phyloP scores from a whole-genome alignment of 1,284 basidiomycete genomes.

The Meira miltonrushii region DNA sequence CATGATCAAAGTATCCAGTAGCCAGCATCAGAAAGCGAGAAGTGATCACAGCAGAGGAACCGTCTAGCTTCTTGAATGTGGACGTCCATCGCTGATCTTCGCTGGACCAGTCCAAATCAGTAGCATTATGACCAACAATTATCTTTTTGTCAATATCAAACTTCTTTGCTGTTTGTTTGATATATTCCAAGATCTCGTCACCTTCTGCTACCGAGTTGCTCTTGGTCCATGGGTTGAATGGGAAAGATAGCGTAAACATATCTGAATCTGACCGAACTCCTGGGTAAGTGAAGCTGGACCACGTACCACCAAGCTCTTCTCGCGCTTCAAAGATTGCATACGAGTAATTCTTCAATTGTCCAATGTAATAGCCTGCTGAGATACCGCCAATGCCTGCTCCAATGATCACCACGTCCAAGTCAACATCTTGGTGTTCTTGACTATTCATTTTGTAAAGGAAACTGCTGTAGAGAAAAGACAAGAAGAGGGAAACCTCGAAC shows the following conservation, averaged over 20 bases:
- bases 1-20: constrained; percentile 49
- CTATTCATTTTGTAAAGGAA: too few relatives aligned
- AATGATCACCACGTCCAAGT: neutral
- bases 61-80: constrained; percentile 14
- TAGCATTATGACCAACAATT: constrained; percentile 32
- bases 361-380: constrained; percentile 42
- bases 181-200: constrained; percentile 38
- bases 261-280: constrained; percentile 24
- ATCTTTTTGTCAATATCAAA: constrained; percentile 39
- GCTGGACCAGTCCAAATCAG: constrained; percentile 24
- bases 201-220: constrained; percentile 33
- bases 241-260: constrained; percentile 23
- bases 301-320: constrained; percentile 39
- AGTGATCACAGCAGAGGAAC: constrained; percentile 20
- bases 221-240: constrained; percentile 18
- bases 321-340: constrained; percentile 33
- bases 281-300: constrained; percentile 43
- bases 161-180: constrained; percentile 36
- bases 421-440: too few relatives aligned
- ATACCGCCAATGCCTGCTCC: constrained; percentile 9
- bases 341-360: constrained; percentile 26
- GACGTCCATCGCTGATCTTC: constrained; percentile 37
- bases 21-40: constrained; percentile 30
- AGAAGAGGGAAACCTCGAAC: too few relatives aligned
- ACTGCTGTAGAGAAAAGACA: too few relatives aligned